phyloP scores from a whole-genome alignment of 768 basidiomycete genomes.

The Sporobolomyces roseus region DNA sequence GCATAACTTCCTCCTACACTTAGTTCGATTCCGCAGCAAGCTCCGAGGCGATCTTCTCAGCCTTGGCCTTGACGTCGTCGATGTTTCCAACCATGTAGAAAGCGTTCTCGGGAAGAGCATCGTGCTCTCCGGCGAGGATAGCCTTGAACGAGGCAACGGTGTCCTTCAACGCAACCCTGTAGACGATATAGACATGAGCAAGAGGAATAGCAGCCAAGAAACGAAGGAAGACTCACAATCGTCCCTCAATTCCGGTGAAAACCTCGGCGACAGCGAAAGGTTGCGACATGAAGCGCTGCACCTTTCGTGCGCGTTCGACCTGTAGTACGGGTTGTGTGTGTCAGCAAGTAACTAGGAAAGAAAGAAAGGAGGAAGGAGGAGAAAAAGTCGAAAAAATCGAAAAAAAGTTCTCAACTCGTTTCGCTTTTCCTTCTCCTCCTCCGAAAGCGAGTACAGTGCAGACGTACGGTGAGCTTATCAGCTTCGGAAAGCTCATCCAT shows the following conservation, averaged over 20 bases:
- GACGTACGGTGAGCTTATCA: slow-evolving; percentile 98
- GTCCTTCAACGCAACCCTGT: slow-evolving; percentile 91
- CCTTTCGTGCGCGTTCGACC: slow-evolving; percentile 96
- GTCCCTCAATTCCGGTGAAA: slow-evolving; percentile 98
- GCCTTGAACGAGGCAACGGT: slow-evolving; percentile 68
- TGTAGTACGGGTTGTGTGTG: too few relatives aligned
- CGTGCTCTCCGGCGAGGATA: slow-evolving; percentile 85
- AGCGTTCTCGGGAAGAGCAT: slow-evolving; percentile 86
- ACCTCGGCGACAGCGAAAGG: slow-evolving; percentile 95
- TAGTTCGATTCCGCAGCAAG: too few relatives aligned
- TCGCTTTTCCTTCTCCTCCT: too few relatives aligned
- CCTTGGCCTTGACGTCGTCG: slow-evolving; percentile 94
- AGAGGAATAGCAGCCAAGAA: too few relatives aligned
- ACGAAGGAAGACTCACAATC: too few relatives aligned
- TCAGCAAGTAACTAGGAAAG: too few relatives aligned
- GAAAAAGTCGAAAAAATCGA: too few relatives aligned
- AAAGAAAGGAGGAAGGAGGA: too few relatives aligned
- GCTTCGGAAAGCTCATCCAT: slow-evolving; percentile 99
- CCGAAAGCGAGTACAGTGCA: too few relatives aligned
- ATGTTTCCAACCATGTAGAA: slow-evolving; percentile 97
- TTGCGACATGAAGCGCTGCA: slow-evolving; percentile 94
- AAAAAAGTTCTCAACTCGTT: too few relatives aligned
- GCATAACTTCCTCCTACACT: too few relatives aligned
- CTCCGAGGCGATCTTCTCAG: slow-evolving; percentile 94
- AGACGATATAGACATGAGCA: too few relatives aligned